Conservation (phyloP, 345 rosid genomes). For the Atalantia buxifolia region DNA sequence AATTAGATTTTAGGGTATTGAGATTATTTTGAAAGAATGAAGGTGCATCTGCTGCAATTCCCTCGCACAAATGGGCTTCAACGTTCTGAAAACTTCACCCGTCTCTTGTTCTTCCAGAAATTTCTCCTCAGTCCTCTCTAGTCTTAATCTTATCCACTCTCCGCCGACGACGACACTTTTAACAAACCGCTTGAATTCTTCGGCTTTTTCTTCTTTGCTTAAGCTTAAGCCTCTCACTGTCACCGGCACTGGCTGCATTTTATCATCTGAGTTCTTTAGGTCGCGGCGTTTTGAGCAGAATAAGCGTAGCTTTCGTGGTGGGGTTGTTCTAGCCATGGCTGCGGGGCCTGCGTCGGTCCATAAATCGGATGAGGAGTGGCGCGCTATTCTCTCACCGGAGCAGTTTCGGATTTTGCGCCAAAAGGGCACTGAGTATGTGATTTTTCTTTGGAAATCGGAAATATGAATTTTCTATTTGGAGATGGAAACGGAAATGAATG, state of each 20-base stretch:
- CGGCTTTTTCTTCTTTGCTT: not conserved
- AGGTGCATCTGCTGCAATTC: no score
- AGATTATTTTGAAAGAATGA: no score
- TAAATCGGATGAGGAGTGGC: constrained; percentile 95
- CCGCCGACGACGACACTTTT: not conserved
- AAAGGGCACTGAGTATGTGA: constrained; percentile 84
- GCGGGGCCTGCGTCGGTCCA: constrained; percentile 52
- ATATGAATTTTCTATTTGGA: no score
- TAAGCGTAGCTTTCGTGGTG: constrained; percentile 44
- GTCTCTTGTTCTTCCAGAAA: constrained; percentile 20
- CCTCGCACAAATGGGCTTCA: constrained; percentile 40
- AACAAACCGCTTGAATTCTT: not conserved
- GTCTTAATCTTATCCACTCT: not conserved
- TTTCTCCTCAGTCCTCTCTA: constrained; percentile 2
- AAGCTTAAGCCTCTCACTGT: constrained; percentile 9
- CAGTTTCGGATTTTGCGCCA: constrained; percentile 77
- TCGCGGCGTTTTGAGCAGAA: constrained; percentile 17
- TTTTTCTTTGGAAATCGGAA: not conserved
- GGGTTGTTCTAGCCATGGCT: constrained; percentile 51
- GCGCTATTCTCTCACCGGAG: constrained; percentile 72
- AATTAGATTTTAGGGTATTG: no score
- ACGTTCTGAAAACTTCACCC: constrained; percentile 33
- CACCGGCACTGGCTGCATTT: constrained; percentile 1
- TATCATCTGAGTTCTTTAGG: constrained; percentile 19
- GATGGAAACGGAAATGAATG: no score